phyloP scores from a whole-genome alignment of 2,329 filamentous ascomycete genomes.

The Neofusicoccum sp. region DNA sequence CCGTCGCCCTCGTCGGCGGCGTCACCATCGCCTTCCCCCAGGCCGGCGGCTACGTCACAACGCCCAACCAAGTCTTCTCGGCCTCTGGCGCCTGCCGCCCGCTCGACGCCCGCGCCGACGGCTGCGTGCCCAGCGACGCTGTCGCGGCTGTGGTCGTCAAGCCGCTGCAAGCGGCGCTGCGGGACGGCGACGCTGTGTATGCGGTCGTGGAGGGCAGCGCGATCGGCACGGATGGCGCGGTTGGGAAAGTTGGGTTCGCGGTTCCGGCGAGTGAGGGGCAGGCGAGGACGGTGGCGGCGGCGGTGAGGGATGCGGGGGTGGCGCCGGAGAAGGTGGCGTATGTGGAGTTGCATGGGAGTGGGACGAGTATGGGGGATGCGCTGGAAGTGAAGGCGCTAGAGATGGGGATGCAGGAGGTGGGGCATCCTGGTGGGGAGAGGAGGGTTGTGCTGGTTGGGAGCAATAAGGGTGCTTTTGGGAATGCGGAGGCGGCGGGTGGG shows the following conservation, averaged over 20 bases:
- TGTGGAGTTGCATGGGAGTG: background rate
- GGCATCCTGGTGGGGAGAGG: too few relatives aligned
- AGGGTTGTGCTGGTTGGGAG: too few relatives aligned
- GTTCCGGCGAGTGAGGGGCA: background rate
- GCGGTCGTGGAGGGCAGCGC: background rate
- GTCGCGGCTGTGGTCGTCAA: slow-evolving; percentile 10
- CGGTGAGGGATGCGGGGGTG: background rate
- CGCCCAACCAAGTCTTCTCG: background rate
- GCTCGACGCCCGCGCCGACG: background rate
- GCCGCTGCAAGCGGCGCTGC: slow-evolving; percentile 42
- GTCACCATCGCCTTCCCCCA: background rate
- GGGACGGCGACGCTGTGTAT: slow-evolving; percentile 33
- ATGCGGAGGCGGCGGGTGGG: too few relatives aligned
- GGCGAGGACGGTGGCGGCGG: background rate
- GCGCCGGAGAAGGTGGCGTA: background rate
- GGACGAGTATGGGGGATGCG: background rate
- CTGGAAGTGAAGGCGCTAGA: background rate
- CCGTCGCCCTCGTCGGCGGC: background rate
- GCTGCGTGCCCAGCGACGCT: background rate
- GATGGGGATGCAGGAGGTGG: too few relatives aligned
- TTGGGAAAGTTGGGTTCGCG: background rate
- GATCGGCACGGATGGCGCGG: background rate
- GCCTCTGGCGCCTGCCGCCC: background rate
- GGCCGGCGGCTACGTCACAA: background rate
- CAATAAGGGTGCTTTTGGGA: too few relatives aligned